Conservation (phyloP, 2,329 filamentous ascomycete genomes). For the Alternaria triticimaculans region DNA sequence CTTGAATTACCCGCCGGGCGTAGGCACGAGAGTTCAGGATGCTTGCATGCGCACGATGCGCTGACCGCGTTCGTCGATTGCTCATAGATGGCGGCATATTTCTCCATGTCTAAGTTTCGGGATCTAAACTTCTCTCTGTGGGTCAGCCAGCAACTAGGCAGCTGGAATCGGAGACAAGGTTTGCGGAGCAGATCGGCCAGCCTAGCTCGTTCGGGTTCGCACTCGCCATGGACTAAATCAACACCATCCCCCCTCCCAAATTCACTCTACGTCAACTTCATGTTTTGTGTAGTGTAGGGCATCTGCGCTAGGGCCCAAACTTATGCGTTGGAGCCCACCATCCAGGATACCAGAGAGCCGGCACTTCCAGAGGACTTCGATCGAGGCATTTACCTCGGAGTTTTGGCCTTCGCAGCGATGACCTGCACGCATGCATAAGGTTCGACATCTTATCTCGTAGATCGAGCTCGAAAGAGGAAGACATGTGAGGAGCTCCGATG, state of each 20-base stretch:
- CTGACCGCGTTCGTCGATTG: neutral
- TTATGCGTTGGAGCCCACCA: neutral
- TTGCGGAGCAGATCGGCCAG: neutral
- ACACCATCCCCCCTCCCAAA: neutral
- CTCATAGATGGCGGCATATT: neutral
- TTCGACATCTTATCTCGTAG: neutral
- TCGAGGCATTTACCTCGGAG: neutral
- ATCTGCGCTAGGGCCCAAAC: neutral
- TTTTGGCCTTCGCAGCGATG: neutral
- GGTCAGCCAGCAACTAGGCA: neutral
- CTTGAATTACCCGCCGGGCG: neutral
- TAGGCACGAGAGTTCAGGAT: neutral
- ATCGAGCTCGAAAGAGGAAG: neutral
- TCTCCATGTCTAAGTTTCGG: neutral
- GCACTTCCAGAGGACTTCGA: neutral
- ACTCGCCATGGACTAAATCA: neutral
- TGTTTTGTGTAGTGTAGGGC: neutral
- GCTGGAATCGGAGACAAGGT: neutral
- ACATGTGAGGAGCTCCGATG: neutral
- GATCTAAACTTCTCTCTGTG: neutral
- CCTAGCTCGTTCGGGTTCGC: neutral
- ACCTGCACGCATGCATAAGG: neutral
- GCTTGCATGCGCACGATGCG: neutral
- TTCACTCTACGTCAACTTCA: neutral
- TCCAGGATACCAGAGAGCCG: neutral